phyloP scores from a whole-genome alignment of 257 asterid species.

The Solanum acaule region DNA sequence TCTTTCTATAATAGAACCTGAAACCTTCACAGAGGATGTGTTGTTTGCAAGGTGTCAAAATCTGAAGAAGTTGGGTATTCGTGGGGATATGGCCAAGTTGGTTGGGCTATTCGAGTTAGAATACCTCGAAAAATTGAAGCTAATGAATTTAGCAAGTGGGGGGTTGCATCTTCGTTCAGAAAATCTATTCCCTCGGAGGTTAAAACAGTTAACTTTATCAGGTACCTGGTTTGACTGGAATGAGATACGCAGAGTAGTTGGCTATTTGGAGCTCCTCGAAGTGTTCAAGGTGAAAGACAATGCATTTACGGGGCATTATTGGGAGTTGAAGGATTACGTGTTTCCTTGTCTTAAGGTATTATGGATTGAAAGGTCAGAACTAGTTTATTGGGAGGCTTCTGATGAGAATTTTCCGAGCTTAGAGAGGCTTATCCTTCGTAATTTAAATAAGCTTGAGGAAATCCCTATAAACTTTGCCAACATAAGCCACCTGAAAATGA shows the following conservation, averaged over 20 bases:
- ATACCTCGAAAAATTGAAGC: slow-evolving; percentile 1
- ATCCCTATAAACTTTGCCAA: slow-evolving; percentile 18
- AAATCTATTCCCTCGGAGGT: neutral
- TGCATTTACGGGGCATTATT: slow-evolving; percentile 6
- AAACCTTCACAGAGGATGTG: neutral
- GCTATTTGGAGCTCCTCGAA: slow-evolving; percentile 8
- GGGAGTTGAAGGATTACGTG: slow-evolving; percentile 7
- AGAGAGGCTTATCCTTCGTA: slow-evolving; percentile 4
- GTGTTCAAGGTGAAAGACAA: slow-evolving; percentile 8
- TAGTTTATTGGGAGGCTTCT: slow-evolving; percentile 17
- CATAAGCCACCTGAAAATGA: slow-evolving; percentile 9
- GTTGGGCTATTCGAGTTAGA: neutral
- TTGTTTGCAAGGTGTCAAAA: neutral
- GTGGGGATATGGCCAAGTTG: neutral
- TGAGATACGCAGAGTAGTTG: slow-evolving; percentile 8
- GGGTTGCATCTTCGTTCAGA: neutral
- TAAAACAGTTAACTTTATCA: neutral
- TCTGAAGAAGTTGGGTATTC: slow-evolving; percentile 2
- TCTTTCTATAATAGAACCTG: slow-evolving; percentile 2
- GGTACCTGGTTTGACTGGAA: slow-evolving; percentile 18
- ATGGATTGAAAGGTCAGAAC: slow-evolving; percentile 15
- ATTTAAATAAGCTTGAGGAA: slow-evolving; percentile 17
- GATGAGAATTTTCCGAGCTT: slow-evolving; percentile 11
- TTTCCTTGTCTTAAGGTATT: slow-evolving; percentile 18
- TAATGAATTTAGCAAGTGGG: neutral